A percentile compares a stretch with the other conserved stretches of the same genome.
These are phyloP conservation scores for Termitomyces titanicus DNA, from an alignment of 768 basidiomycete species.

Conservation along the genomic window DNA sequence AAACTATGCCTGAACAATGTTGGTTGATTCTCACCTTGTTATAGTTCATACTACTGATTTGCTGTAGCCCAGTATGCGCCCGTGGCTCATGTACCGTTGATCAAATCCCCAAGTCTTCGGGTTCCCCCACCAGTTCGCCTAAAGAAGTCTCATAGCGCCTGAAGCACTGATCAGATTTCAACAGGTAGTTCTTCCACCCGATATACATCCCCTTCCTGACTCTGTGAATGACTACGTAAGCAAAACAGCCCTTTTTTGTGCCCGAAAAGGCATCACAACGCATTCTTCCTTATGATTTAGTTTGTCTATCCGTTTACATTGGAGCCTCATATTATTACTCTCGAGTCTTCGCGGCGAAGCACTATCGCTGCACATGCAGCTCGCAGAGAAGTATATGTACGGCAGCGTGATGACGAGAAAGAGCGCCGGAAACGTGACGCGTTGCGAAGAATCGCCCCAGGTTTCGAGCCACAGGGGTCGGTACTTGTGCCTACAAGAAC, in stretches of 20 bases:
- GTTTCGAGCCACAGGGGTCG: conserved; percentile 66
- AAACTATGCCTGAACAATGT: conserved; percentile 22
- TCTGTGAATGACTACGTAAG: conserved; percentile 84
- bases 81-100: conserved; percentile 74
- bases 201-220: conserved; percentile 93
- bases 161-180: background rate
- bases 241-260: background rate
- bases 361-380: conserved; percentile 63
- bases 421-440: conserved; percentile 63
- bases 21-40: background rate
- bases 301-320: conserved; percentile 96
- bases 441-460: conserved; percentile 75
- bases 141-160: background rate
- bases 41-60: background rate
- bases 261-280: conserved; percentile 1
- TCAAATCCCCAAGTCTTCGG: conserved; percentile 88
- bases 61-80: conserved; percentile 71
- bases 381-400: conserved; percentile 69
- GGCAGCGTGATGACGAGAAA: conserved; percentile 73
- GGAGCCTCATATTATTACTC: conserved; percentile 76
- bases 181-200: conserved; percentile 82
- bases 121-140: conserved; percentile 71
- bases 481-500: conserved; percentile 54
- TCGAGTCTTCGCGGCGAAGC: conserved; percentile 68
- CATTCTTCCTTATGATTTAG: conserved; percentile 35